These are phyloP conservation scores for Trichophyton mentagrophytes DNA, from an alignment of 2,329 filamentous ascomycete species.

Conservation along the genomic window DNA sequence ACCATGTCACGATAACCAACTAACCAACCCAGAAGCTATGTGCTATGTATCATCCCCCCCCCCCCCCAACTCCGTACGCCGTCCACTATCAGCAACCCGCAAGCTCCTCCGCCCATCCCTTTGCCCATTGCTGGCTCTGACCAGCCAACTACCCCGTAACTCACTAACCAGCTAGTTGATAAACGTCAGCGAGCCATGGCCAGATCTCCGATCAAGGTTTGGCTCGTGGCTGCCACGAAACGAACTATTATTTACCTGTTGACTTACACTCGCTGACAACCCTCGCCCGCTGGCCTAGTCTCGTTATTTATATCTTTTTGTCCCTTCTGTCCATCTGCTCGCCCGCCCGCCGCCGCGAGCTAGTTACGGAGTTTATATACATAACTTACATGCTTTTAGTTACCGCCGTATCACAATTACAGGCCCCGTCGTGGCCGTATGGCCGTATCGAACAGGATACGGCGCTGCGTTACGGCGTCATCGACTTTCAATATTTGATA, in stretches of 20 bases:
- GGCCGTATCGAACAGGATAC: not conserved
- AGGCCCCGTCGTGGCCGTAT: not conserved
- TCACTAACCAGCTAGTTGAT: not conserved
- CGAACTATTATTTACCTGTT: not conserved
- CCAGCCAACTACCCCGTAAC: too few species aligned
- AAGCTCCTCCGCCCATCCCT: too few species aligned
- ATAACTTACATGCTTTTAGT: not conserved
- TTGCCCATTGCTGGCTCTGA: too few species aligned
- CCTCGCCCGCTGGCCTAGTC: not conserved
- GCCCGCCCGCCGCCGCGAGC: too few species aligned
- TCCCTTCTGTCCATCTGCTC: not conserved
- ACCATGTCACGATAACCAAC: too few species aligned
- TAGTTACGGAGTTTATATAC: too few species aligned
- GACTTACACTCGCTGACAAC: not conserved
- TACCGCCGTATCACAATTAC: not conserved
- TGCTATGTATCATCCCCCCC: too few species aligned
- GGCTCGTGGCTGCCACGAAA: conserved; percentile 5
- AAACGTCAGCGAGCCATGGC: not conserved
- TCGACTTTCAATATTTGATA: conserved; percentile 3
- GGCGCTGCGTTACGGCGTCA: not conserved
- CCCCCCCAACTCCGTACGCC: too few species aligned
- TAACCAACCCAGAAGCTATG: too few species aligned
- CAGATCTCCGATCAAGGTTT: conserved; percentile 2
- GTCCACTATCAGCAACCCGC: too few species aligned
- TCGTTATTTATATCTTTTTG: not conserved